Percentiles rank a stretch among this genome's conserved stretches.
phyloP scores from a whole-genome alignment of 352 stramenopile genomes.

The Phytophthora agathidicida region DNA sequence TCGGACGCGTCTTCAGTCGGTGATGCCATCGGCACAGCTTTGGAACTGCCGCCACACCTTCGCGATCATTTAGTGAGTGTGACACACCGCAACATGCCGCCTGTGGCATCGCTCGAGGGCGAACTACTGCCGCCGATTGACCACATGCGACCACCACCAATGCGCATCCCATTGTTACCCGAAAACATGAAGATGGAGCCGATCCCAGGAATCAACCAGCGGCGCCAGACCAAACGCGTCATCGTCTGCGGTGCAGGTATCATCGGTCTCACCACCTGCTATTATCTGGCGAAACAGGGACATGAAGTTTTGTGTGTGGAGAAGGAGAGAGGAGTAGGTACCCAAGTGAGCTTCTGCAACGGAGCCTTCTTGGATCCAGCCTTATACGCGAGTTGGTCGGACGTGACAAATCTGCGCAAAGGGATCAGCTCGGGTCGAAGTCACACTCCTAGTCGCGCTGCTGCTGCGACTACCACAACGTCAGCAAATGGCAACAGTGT shows the following conservation, averaged over 20 bases:
- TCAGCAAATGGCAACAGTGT: conserved; percentile 42
- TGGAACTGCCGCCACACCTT: conserved; percentile 64
- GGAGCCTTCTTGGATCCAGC: conserved; percentile 84
- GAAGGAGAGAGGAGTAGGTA: conserved; percentile 80
- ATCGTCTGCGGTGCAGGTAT: conserved; percentile 89
- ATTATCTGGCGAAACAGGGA: conserved; percentile 85
- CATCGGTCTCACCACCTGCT: conserved; percentile 85
- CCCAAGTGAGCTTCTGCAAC: conserved; percentile 83
- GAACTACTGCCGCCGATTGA: conserved; percentile 70
- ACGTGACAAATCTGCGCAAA: conserved; percentile 69
- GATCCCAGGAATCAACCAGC: conserved; percentile 58
- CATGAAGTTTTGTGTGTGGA: conserved; percentile 89
- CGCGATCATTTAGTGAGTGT: conserved; percentile 65
- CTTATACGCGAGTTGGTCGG: conserved; percentile 83
- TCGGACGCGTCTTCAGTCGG: conserved; percentile 44
- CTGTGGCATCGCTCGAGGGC: conserved; percentile 41
- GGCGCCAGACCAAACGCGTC: conserved; percentile 73
- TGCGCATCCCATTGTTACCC: conserved; percentile 60
- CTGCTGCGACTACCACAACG: conserved; percentile 19
- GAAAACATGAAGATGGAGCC: conserved; percentile 78
- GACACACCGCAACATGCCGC: conserved; percentile 32
- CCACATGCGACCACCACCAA: conserved; percentile 52
- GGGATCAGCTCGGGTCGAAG: conserved; percentile 21
- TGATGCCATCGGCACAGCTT: conserved; percentile 31
- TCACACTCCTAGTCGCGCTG: conserved; percentile 7